Evolutionary conservation across 805 yeast species (phyloP).

Genomic region (Blastobotrys mokoenaii): DNA sequence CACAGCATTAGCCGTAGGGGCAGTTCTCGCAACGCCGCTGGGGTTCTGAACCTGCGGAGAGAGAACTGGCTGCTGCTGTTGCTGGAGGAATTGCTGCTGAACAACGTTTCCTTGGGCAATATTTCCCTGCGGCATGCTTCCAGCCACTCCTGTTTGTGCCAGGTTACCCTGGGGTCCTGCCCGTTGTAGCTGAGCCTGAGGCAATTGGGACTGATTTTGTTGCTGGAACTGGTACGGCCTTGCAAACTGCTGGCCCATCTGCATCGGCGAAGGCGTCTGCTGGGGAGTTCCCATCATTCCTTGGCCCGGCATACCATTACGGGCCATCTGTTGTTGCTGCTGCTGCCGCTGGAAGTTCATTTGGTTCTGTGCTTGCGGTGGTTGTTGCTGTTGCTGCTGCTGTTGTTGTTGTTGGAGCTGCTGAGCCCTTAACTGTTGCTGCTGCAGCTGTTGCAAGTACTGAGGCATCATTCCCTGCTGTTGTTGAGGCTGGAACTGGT

Average conservation of each 20-base stretch:
- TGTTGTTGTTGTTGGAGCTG: conserved; percentile 8
- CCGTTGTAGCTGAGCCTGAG: conserved; percentile 18
- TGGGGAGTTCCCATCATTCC: background rate
- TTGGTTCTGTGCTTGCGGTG: conserved; percentile 28
- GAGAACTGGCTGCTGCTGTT: conserved; percentile 7
- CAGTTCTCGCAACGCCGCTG: background rate
- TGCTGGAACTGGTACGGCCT: background rate
- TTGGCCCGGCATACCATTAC: too few species aligned
- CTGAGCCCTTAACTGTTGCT: conserved; percentile 8
- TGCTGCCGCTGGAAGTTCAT: conserved; percentile 25
- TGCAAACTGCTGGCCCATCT: background rate
- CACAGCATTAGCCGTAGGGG: background rate
- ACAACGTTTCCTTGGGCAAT: conserved; percentile 4
- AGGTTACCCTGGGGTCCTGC: conserved; percentile 15
- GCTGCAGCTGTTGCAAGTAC: conserved; percentile 5
- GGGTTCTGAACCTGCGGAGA: conserved; percentile 4
- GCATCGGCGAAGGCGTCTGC: background rate
- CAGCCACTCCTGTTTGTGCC: conserved; percentile 6
- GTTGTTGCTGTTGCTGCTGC: conserved; percentile 21
- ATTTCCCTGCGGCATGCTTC: too few species aligned
- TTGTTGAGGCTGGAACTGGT: conserved; percentile 1
- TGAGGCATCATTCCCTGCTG: conserved; percentile 1
- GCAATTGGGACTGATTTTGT: conserved; percentile 7
- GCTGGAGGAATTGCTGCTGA: conserved; percentile 5
- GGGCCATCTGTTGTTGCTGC: conserved; percentile 5